Percentiles rank a stretch among this genome's conserved stretches.
phyloP scores from a whole-genome alignment of 257 asterid species.

The Solanum lycopersicoides region DNA sequence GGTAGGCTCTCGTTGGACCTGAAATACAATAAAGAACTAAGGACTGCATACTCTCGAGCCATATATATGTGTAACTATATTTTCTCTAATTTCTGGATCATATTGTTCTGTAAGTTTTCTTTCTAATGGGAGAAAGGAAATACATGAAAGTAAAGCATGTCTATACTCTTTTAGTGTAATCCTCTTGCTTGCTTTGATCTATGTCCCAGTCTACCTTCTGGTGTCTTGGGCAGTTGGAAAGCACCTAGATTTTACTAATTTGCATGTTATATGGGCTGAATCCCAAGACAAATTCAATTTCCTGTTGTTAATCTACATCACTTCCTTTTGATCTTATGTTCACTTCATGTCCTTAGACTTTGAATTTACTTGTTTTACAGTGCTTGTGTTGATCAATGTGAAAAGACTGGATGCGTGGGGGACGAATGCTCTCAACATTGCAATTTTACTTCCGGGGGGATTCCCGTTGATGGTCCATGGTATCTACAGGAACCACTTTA shows the following conservation, averaged over 20 bases:
- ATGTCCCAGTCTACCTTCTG: background rate
- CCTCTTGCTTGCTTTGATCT: background rate
- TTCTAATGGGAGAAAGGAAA: background rate
- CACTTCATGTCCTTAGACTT: background rate
- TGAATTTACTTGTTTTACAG: slow-evolving; percentile 27
- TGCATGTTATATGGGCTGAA: background rate
- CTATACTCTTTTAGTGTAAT: background rate
- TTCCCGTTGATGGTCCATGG: slow-evolving; percentile 65
- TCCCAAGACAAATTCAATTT: background rate
- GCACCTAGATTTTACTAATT: background rate
- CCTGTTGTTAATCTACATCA: background rate
- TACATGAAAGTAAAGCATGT: background rate
- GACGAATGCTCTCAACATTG: slow-evolving; percentile 70
- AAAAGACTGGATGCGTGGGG: slow-evolving; percentile 85
- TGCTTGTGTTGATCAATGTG: slow-evolving; percentile 60
- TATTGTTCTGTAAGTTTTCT: background rate
- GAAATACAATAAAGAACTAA: background rate
- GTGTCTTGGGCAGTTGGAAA: background rate
- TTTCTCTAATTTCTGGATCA: background rate
- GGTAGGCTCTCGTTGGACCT: background rate
- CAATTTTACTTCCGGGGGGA: slow-evolving; percentile 54
- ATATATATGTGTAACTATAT: background rate
- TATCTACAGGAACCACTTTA: slow-evolving; percentile 90
- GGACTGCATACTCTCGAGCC: background rate
- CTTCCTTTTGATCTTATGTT: background rate